Evolutionary conservation across 371 early-diverging fungal species (phyloP), one percentile per base, ranked within the genome.

Genomic region (Apophysomyces trapeziformis): DNA sequence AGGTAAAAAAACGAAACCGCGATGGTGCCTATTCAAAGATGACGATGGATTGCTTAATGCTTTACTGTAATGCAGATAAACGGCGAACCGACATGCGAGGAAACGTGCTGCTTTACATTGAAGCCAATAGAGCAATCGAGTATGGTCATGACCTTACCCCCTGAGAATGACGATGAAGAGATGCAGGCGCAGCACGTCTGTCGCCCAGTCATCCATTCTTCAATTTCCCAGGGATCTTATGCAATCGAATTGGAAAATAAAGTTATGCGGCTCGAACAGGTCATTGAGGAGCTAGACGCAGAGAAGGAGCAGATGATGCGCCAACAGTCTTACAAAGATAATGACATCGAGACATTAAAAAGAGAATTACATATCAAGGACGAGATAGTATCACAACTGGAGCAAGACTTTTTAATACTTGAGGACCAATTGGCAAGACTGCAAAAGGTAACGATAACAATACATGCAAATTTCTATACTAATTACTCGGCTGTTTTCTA

Each of bases 151-250:
- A 80, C 84, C 1, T 57, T 80, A 50, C 83, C 83, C 43, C 76
- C 80, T 4, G 69, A 70, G 39, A 66, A 69, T 18, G 65, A 61
- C 38, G 60, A 56, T n/a, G 70, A 74, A 46, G 77, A 68, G 26
- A 69, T 80, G 41, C 77, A 79, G 67, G 79, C 80, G 39, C 84
- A 83, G 36, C 84, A 83, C 63, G 80, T 83, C 32, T 83, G 84
- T 64, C 64, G 84, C 38, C 84, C 84, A 3, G 68, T 83, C 14
- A 77, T 83, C 54, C 81, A 80, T 50, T 83, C 84, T 0, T 66
- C 67, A 36, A 79, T 80, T 6, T 80, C 80, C 0, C 78, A 79
- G 61, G 79, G 79, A 7, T 78, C 77, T 2, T 80, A 80, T 60
- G 84, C 80, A 14, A 67, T 68, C 46, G 81, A 80, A 38, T 45